Evolutionary conservation across 805 yeast species (phyloP), one percentile per base, ranked within the genome.

Genomic region (Sugiyamaella smithiae): DNA sequence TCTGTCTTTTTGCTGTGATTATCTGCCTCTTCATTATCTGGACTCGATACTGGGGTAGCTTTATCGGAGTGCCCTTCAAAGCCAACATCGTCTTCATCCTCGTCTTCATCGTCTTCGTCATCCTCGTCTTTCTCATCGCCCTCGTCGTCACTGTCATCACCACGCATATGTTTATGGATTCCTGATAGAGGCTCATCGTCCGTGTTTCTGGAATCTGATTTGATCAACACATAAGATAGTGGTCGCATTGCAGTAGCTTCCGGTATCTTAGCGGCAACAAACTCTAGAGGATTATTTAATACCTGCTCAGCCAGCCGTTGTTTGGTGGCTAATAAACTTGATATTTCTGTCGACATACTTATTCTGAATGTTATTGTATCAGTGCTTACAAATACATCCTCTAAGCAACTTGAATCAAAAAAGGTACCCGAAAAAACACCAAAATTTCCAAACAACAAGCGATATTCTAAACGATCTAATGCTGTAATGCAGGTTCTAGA

Each of bases 221-320:
- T 41, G 55, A 74, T 66, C 63, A 77, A 60, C 6, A 76, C 72
- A 65, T 81, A 84, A 53, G 71, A 67, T 3, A 76, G 64, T 1
- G 81, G 83, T 59, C 64, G 72, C 42, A 69, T 59, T 16, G 72
- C 60, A 11, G 70, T 70, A 17, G 71, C 67, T 60, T 79, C 85
- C 4, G 81, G 77, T 46, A 67, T 68, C 54, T 73, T 77, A 12
- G 87, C 89, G 3, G 80, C 71, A 46, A 76, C 80, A 65, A 87
- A 88, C 2, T 63, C 62, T 35, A 66, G 49, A 5, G 52, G 58
- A 31, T 48, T 51, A 16, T 36, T 43, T 8, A 52, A 53, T n/a
- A 52, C 45, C 46, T 54, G 54, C 28, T 54, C 53, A 9, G 46
- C 50, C 31, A 49, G 32, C 25, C 38, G 16, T 19, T 35, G 38